Evolutionary conservation across 805 yeast genomes (phyloP).

Genomic region (Lipomyces oligophaga): DNA sequence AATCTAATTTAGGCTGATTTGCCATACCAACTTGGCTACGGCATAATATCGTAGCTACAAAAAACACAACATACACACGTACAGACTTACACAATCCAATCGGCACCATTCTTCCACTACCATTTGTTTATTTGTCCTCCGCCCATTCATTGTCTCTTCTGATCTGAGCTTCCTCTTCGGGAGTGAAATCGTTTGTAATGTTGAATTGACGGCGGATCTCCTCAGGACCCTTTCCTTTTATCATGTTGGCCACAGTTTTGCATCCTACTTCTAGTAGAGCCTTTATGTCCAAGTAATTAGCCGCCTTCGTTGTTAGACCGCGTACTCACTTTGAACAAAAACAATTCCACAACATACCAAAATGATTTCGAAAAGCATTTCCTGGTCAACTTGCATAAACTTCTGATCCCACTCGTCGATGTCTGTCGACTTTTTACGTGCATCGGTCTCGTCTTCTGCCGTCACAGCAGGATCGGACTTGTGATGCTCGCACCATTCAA

Average conservation of each 20-base stretch:
- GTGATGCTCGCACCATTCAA: constrained; percentile 96
- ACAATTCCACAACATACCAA: constrained; percentile 29
- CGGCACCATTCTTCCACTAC: too few species aligned
- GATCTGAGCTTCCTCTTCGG: constrained; percentile 48
- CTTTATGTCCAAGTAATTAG: constrained; percentile 46
- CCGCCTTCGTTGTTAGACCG: constrained; percentile 33
- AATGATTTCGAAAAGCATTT: constrained; percentile 48
- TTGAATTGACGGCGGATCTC: constrained; percentile 47
- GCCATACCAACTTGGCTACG: not conserved
- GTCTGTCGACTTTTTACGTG: constrained; percentile 66
- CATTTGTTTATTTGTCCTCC: constrained; percentile 39
- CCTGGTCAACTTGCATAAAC: constrained; percentile 85
- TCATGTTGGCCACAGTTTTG: constrained; percentile 49
- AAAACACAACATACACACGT: not conserved
- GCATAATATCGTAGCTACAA: not conserved
- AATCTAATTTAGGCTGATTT: not conserved
- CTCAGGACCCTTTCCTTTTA: constrained; percentile 46
- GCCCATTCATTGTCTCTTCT: constrained; percentile 46
- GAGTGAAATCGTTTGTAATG: constrained; percentile 46
- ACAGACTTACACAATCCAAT: too few species aligned
- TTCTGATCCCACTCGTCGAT: constrained; percentile 95
- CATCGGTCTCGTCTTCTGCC: constrained; percentile 77
- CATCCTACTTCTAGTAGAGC: constrained; percentile 47
- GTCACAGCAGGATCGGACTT: constrained; percentile 61
- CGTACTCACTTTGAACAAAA: too few species aligned